Percentiles rank a stretch among this genome's conserved stretches.
Conservation (phyloP, 2,329 filamentous ascomycete species). For the Aspergillus hortae region DNA sequence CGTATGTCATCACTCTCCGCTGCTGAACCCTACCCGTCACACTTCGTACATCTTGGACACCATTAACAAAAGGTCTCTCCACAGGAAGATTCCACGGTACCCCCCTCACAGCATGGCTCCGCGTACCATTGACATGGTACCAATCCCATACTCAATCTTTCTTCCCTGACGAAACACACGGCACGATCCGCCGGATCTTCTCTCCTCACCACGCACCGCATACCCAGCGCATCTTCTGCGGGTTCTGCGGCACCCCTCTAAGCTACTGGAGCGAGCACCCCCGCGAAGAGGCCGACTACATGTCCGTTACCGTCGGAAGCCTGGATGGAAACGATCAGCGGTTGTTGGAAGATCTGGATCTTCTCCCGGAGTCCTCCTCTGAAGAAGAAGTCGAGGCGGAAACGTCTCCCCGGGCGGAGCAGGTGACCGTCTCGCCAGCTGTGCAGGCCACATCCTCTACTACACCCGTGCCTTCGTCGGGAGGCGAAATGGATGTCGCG, state of each 20-base stretch:
- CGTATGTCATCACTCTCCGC: slow-evolving; percentile 55
- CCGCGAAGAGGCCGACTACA: slow-evolving; percentile 67
- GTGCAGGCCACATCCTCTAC: slow-evolving; percentile 11
- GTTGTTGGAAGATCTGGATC: slow-evolving; percentile 68
- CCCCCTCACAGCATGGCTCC: slow-evolving; percentile 75
- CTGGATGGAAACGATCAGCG: slow-evolving; percentile 67
- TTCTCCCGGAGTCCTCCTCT: slow-evolving; percentile 54
- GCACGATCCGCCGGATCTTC: slow-evolving; percentile 65
- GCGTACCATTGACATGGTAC: slow-evolving; percentile 78
- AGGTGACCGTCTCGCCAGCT: slow-evolving; percentile 18
- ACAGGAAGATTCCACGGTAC: slow-evolving; percentile 63
- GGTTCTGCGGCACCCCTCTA: slow-evolving; percentile 83
- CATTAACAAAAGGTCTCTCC: not conserved
- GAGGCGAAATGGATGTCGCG: slow-evolving; percentile 19
- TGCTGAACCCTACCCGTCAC: too few relatives aligned
- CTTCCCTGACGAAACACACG: slow-evolving; percentile 72
- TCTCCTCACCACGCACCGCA: slow-evolving; percentile 56
- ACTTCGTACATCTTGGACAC: not conserved
- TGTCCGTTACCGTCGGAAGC: slow-evolving; percentile 78
- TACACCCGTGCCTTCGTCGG: slow-evolving; percentile 19
- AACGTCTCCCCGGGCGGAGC: slow-evolving; percentile 24
- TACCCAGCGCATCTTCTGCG: slow-evolving; percentile 77
- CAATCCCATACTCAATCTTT: slow-evolving; percentile 70
- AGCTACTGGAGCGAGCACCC: slow-evolving; percentile 79
- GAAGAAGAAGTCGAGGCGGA: slow-evolving; percentile 11